These are phyloP conservation scores for Vitis rotundifolia DNA, from an alignment of 164 flowering plant genomes.

Conservation along the genomic window DNA sequence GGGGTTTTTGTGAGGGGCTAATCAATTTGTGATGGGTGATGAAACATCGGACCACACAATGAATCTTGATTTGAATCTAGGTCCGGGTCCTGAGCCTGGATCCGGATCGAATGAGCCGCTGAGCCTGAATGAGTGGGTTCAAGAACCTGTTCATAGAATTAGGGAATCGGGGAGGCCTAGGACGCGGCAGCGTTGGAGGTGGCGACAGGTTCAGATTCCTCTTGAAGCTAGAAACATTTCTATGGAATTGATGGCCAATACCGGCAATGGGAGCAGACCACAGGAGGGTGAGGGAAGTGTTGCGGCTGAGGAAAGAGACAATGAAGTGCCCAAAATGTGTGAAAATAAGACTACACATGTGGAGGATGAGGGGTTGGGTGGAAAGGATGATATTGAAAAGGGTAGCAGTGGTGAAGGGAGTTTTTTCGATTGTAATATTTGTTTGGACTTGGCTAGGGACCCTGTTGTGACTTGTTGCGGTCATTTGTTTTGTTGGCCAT, in stretches of 20 bases:
- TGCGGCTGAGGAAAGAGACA: slow-evolving; percentile 36
- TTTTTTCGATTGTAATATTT: slow-evolving; percentile 72
- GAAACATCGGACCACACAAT: slow-evolving; percentile 41
- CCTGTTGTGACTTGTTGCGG: slow-evolving; percentile 82
- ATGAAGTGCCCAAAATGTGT: slow-evolving; percentile 40
- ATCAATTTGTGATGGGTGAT: slow-evolving; percentile 39
- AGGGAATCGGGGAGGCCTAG: slow-evolving; percentile 40
- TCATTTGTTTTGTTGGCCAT: slow-evolving; percentile 77
- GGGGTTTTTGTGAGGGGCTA: slow-evolving; percentile 3
- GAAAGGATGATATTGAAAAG: slow-evolving; percentile 44
- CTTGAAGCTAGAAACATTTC: slow-evolving; percentile 32
- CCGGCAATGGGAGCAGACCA: slow-evolving; percentile 29
- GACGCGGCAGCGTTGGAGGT: slow-evolving; percentile 38
- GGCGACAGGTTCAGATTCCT: slow-evolving; percentile 34
- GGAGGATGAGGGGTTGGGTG: slow-evolving; percentile 35
- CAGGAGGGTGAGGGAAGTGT: slow-evolving; percentile 66
- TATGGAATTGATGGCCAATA: slow-evolving; percentile 30
- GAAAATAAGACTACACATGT: slow-evolving; percentile 34
- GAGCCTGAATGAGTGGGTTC: slow-evolving; percentile 48
- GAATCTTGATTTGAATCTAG: slow-evolving; percentile 78
- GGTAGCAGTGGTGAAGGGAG: slow-evolving; percentile 38
- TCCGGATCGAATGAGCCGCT: slow-evolving; percentile 28
- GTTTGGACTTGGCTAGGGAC: slow-evolving; percentile 66
- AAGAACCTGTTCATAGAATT: slow-evolving; percentile 27
- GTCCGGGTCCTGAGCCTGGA: slow-evolving; percentile 47